Conservation (phyloP, 306 rosid species). For the Carpinus viminea region DNA sequence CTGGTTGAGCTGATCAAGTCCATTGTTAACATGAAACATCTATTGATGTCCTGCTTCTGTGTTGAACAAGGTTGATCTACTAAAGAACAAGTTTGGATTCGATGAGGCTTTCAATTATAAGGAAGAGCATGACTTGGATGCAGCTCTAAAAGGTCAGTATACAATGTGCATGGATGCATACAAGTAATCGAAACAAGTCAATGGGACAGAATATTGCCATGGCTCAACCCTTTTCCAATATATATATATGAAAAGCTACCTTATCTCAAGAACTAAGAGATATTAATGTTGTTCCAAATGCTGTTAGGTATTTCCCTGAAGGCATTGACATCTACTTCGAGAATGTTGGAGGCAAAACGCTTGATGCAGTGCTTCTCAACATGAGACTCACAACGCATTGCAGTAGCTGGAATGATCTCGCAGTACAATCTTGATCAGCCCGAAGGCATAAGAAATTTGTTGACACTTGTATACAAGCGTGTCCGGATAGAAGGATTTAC, state of each 20-base stretch:
- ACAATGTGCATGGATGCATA: too few relatives aligned
- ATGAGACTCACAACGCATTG: constrained; percentile 20
- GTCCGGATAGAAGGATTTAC: not conserved
- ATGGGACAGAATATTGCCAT: too few relatives aligned
- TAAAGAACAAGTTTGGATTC: constrained; percentile 5
- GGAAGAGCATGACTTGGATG: constrained; percentile 23
- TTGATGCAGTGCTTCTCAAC: constrained; percentile 25
- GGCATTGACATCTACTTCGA: constrained; percentile 28
- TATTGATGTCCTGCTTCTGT: not conserved
- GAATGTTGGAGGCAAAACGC: constrained; percentile 22
- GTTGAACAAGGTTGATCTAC: constrained; percentile 4
- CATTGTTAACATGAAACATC: not conserved
- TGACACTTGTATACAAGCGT: not conserved
- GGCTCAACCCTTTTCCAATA: too few relatives aligned
- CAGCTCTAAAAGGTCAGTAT: not conserved
- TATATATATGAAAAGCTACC: too few relatives aligned
- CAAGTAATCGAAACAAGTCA: too few relatives aligned
- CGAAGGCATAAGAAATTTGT: constrained; percentile 4
- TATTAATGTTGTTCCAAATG: too few relatives aligned
- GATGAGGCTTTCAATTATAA: constrained; percentile 22
- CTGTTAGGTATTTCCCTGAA: constrained; percentile 10
- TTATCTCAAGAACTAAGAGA: too few relatives aligned
- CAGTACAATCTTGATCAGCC: constrained; percentile 19
- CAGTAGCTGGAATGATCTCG: constrained; percentile 19
- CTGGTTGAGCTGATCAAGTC: not conserved